Base-by-base conservation (phyloP, 2,329 filamentous ascomycete species). In the Colletotrichum cereale region DNA sequence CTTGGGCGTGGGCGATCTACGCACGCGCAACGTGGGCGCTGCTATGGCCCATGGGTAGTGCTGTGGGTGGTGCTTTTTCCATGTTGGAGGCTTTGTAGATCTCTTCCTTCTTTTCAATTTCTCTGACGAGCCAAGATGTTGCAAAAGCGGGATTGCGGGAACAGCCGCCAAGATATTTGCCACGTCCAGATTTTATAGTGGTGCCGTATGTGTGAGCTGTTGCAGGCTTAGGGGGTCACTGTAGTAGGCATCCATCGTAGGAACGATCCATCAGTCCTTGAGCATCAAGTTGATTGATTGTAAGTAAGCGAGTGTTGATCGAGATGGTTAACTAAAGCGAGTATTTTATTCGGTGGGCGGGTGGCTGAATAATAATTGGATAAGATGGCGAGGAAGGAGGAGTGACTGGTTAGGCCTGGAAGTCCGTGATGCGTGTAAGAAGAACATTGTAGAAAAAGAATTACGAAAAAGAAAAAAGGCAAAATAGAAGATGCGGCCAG, bases 401-500 rank as follows among this genome's bases (percentile, higher is more conserved):
- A 8, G 18, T 4, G 14, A 7, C 2, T 21, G 8, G 18, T 18
- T 10, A 55, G 10, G 18, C 11, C 16, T 53, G 2, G 26, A 34
- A 18, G 26, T 61, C 56, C 14, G 11, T 26, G 21, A 60, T 24
- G 21, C 40, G n/a, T n/a, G n/a, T n/a, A n/a, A n/a, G n/a, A n/a
- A n/a, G n/a, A n/a, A n/a, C n/a, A n/a, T n/a, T n/a, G n/a, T n/a
- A n/a, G n/a, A n/a, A n/a, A n/a, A n/a, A n/a, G n/a, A n/a, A n/a
- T n/a, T n/a, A 38, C 2, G 36, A 38, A 57, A 55, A 70, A 58
- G 26, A 47, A 4, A 0, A 0, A 38, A 2, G 2, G 4, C 36
- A 55, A 18, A 38, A 40, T 2, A 4, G 52, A 67, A 68, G 36
- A 62, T 71, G 68, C 68, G 68, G 68, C 64, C 68, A 71, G 68